Base-by-base conservation (phyloP, 164 flowering plant species). In the Annona cherimola region DNA sequence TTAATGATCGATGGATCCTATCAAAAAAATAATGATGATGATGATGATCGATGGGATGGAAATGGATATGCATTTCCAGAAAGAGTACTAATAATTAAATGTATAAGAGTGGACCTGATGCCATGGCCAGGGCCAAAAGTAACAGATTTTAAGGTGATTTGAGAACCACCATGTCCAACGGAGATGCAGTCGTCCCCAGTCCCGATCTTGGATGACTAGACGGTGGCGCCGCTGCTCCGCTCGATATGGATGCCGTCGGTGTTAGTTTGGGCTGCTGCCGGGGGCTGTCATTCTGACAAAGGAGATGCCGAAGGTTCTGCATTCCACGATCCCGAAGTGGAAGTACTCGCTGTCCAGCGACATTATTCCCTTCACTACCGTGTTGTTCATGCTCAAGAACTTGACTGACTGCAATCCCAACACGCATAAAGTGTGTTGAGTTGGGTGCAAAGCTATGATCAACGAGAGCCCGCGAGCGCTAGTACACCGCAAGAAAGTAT, bases 51-150 rank as follows among this genome's bases (percentile, higher is more conserved):
- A 7, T 60, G 63, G 63, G 26, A 6, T 26, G 18, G 26, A 4
- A 6, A 0, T 19, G 18, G 6, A n/a, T 61, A 16, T 2, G 4
- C 35, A 61, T 61, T 50, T 50, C 57, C 57, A 4, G 14, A 9
- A 50, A 8, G 0, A 8, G 16, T 3, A 50, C 14, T 50, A 50
- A n/a, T 50, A 8, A 8, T 61, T 39, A 61, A 4, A 5, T 3
- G 18, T 3, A 14, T 35, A 42, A 44, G 7, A 43, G 4, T 39
- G 42, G 54, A 86, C 91, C 91, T 87, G 79, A 88, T 87, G 11
- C 96, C 96, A 70, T 90, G 93, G 19, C 91, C 96, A 1, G 92
- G 92, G 16, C 96, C 96, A 75, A 92, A 90, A 42, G 68, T 78
- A 74, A 87, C 69, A 54, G 85, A 74, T 1, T 73, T 69, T 57